Evolutionary conservation across 192 early-diverging fungal species (phyloP), one percentile per base, ranked within the genome.

Genomic region (Coemansia sp.): DNA sequence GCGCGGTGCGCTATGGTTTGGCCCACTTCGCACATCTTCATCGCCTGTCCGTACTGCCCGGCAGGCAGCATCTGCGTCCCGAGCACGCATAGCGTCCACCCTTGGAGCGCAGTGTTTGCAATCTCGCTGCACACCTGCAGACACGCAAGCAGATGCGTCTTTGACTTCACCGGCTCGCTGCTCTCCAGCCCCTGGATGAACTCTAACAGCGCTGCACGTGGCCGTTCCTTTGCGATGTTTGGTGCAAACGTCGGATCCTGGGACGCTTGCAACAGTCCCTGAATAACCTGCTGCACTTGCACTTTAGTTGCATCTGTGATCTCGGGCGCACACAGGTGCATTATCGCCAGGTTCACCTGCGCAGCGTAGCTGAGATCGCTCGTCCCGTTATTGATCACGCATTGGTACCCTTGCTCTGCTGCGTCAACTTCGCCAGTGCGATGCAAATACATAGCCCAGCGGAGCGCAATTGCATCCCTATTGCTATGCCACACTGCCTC

Each of bases 371-470:
- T 49, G 12, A 75, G 53, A 44, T 81, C 62, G 7, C 44, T 21
- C 0, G 69, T 18, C 16, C 41, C 67, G 30, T 60, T 64, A 2
- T 20, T 18, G 11, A 58, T 66, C 16, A 72, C 78, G 36, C 78
- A 81, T 14, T 34, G 67, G 38, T 81, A 81, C 10, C 70, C 64
- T 15, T 72, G 67, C 26, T 46, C 52, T 10, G 78, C 78, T 34
- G 65, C 66, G 2, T n/a, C 63, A 55, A 76, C 69, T 18, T 81
- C 70, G 5, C 78, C 78, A 2, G 53, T 44, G 33, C 78, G 78
- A 24, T 81, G 78, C 39, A 48, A 58, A 61, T 73, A 81, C 73
- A 81, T 81, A 12, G 78, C 78, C 78, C 78, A 81, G 23, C 73
- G 66, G 60, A 81, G 38, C 6, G 62, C 62, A 49, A 73, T 58